These are phyloP conservation scores for Croton setiger DNA, from an alignment of 441 rosid genomes.

Conservation along the genomic window DNA sequence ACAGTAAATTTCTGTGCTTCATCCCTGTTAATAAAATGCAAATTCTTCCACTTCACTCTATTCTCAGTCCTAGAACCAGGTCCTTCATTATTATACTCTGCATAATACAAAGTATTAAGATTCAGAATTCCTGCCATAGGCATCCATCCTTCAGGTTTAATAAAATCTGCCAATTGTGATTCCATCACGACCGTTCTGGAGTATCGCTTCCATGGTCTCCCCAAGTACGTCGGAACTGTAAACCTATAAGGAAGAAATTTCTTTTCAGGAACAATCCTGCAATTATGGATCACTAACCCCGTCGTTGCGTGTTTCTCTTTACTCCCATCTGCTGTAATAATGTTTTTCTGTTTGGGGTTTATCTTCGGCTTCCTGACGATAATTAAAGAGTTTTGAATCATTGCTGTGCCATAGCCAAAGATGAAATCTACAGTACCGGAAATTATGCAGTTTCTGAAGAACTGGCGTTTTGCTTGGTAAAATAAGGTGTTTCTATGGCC, in stretches of 20 bases:
- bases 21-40: no score
- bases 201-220: conserved; percentile 30
- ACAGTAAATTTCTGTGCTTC: no score
- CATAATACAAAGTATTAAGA: conserved; percentile 47
- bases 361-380: conserved; percentile 52
- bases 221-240: conserved; percentile 40
- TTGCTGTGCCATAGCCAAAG: conserved; percentile 45
- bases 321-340: conserved; percentile 51
- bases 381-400: conserved; percentile 54
- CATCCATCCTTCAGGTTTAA: conserved; percentile 50
- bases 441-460: conserved; percentile 29
- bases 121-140: conserved; percentile 46
- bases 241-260: conserved; percentile 27
- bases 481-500: conserved; percentile 38
- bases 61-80: no score
- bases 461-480: conserved; percentile 28
- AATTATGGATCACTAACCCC: conserved; percentile 42
- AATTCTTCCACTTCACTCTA: no score
- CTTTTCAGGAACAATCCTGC: conserved; percentile 43
- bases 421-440: conserved; percentile 64
- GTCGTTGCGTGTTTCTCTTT: conserved; percentile 28
- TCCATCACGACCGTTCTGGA: conserved; percentile 54
- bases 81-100: conserved; percentile 49
- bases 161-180: conserved; percentile 34
- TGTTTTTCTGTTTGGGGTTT: conserved; percentile 42